Percentiles rank a stretch among this genome's conserved stretches.
Evolutionary conservation across 164 flowering plant genomes (phyloP).

Genomic region (Akebia trifoliata): DNA sequence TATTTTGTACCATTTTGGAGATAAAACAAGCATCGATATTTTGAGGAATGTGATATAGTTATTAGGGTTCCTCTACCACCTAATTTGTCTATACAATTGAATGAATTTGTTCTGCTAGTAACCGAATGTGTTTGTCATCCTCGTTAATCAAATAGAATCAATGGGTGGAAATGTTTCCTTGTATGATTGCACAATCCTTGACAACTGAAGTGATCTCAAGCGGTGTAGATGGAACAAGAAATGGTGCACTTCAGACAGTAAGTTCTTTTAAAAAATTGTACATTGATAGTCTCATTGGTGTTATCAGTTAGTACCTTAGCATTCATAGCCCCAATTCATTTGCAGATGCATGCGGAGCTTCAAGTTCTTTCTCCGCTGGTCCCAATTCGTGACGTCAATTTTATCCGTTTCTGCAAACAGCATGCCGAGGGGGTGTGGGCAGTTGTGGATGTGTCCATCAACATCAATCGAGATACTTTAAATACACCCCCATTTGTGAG

Average conservation of each 20-base stretch:
- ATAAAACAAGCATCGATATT: too few relatives aligned
- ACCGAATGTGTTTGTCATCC: background rate
- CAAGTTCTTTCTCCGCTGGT: conserved; percentile 97
- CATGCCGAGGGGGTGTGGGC: conserved; percentile 98
- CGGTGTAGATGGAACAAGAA: conserved; percentile 84
- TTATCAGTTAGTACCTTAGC: too few relatives aligned
- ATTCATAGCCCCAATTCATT: background rate
- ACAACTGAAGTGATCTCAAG: conserved; percentile 69
- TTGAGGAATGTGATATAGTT: background rate
- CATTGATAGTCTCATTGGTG: background rate
- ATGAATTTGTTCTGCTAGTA: too few relatives aligned
- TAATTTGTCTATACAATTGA: background rate
- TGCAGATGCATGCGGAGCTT: conserved; percentile 89
- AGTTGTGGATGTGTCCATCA: conserved; percentile 92
- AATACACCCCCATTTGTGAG: conserved; percentile 35
- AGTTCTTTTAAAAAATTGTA: background rate
- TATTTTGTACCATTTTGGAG: too few relatives aligned
- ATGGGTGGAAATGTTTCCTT: conserved; percentile 92
- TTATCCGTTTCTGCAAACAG: conserved; percentile 94
- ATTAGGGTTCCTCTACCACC: background rate
- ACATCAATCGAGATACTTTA: conserved; percentile 53
- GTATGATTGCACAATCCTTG: conserved; percentile 65
- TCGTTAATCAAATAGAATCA: conserved; percentile 40
- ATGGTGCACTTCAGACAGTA: conserved; percentile 87
- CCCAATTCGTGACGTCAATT: conserved; percentile 76